phyloP scores from a whole-genome alignment of 2,329 filamentous ascomycete species.

The Aspergillus chevalieri region DNA sequence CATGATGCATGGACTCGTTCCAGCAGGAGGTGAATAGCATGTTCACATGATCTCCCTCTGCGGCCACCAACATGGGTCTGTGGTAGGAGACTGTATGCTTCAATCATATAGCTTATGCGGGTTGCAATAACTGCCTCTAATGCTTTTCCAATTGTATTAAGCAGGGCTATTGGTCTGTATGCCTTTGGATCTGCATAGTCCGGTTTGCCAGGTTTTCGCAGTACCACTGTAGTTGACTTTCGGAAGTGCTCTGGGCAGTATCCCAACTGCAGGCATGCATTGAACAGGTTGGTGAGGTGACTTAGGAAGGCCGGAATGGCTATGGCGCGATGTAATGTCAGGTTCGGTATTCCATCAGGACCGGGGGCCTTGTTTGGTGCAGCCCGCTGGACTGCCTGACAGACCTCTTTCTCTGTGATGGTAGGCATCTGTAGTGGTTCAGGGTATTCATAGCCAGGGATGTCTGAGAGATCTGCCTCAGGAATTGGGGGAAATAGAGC shows the following conservation, averaged over 20 bases:
- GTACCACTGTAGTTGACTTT: constrained; percentile 1
- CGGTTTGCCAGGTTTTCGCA: constrained; percentile 1
- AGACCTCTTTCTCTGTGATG: too few relatives aligned
- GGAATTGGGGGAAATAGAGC: neutral
- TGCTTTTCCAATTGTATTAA: constrained; percentile 9
- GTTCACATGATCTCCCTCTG: constrained; percentile 7
- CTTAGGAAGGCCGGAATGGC: neutral
- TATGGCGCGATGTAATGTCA: neutral
- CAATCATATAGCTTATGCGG: constrained; percentile 2
- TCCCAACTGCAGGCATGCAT: neutral
- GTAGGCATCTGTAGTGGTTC: neutral
- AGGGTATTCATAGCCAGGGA: neutral
- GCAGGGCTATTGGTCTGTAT: constrained; percentile 10
- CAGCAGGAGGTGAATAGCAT: constrained; percentile 8
- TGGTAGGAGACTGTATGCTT: too few relatives aligned
- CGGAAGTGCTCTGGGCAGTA: constrained; percentile 5
- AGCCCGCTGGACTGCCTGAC: neutral
- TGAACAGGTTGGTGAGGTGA: neutral
- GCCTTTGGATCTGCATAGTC: constrained; percentile 8
- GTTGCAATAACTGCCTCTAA: constrained; percentile 6
- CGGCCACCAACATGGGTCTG: constrained; percentile 4
- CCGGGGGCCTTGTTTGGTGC: neutral
- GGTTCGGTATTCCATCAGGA: neutral
- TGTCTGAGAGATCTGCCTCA: neutral
- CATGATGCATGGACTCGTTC: constrained; percentile 3